Percentiles rank a stretch among this genome's conserved stretches.
Evolutionary conservation across 164 flowering plant species (phyloP).

Genomic region (Piper betle): DNA sequence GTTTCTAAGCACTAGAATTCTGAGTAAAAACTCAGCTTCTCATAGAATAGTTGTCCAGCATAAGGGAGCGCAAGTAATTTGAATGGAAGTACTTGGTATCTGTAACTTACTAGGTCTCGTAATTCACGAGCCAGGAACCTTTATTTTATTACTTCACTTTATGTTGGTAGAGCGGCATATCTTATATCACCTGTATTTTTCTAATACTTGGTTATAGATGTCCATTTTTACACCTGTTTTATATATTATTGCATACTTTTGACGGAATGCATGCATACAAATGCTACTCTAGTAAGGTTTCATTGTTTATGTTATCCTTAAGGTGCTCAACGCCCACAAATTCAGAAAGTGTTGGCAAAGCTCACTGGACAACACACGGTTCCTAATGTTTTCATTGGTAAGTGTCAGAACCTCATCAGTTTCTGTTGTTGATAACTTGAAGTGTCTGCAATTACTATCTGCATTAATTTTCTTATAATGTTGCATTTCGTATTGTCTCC

Average conservation of each 20-base stretch:
- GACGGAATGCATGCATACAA: background rate
- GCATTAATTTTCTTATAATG: background rate
- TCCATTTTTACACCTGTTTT: background rate
- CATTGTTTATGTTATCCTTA: conserved; percentile 7
- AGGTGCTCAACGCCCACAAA: conserved; percentile 92
- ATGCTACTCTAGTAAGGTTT: background rate
- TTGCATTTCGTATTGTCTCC: background rate
- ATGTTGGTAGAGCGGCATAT: too few relatives aligned
- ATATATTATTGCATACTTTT: background rate
- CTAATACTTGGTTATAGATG: background rate
- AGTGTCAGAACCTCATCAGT: conserved; percentile 3
- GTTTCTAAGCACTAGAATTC: too few relatives aligned
- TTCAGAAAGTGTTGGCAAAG: conserved; percentile 79
- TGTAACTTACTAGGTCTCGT: too few relatives aligned
- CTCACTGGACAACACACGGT: conserved; percentile 96
- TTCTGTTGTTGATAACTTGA: background rate
- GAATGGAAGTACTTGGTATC: too few relatives aligned
- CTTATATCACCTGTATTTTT: too few relatives aligned
- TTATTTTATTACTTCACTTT: too few relatives aligned
- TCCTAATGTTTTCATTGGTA: conserved; percentile 92
- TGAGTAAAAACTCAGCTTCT: too few relatives aligned
- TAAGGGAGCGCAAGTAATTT: too few relatives aligned
- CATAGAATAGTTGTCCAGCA: too few relatives aligned
- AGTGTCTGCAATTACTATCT: background rate
- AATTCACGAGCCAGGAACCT: too few relatives aligned